phyloP scores from a whole-genome alignment of 495 filamentous ascomycete species.

The Lasiosphaeriaceae sp. region DNA sequence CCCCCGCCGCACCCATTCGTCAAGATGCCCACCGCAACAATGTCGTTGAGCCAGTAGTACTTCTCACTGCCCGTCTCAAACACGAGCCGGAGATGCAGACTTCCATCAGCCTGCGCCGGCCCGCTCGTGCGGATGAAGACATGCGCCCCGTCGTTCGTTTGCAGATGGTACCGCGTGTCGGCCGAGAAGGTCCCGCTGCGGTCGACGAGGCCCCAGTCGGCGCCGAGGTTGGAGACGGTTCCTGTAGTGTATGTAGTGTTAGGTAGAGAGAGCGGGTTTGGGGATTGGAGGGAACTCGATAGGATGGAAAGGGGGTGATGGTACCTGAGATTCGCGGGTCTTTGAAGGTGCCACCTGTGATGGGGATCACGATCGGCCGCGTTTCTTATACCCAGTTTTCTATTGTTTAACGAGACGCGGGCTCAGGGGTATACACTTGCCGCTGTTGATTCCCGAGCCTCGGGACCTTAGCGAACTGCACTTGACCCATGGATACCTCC shows the following conservation, averaged over 20 bases:
- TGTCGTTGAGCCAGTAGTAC: slow-evolving; percentile 29
- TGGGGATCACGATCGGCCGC: slow-evolving; percentile 24
- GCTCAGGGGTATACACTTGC: too few species aligned
- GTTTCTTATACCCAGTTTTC: slow-evolving; percentile 12
- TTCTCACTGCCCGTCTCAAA: slow-evolving; percentile 26
- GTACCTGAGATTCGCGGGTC: slow-evolving; percentile 20
- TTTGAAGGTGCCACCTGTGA: slow-evolving; percentile 21
- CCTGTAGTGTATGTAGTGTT: neutral
- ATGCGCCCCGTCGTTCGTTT: slow-evolving; percentile 27
- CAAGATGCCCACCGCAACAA: slow-evolving; percentile 23
- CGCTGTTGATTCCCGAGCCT: too few species aligned
- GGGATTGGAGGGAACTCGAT: too few species aligned
- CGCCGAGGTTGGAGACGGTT: slow-evolving; percentile 10
- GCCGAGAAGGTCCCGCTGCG: slow-evolving; percentile 18
- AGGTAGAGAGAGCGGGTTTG: neutral
- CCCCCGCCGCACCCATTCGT: neutral
- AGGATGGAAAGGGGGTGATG: neutral
- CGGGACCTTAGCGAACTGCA: too few species aligned
- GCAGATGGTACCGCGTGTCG: slow-evolving; percentile 28
- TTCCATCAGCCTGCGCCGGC: slow-evolving; percentile 22
- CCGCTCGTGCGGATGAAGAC: slow-evolving; percentile 28
- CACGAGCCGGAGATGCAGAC: slow-evolving; percentile 18
- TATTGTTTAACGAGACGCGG: too few species aligned
- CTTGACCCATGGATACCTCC: too few species aligned
- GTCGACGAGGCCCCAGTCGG: slow-evolving; percentile 28